phyloP scores from a whole-genome alignment of 2,329 filamentous ascomycete genomes.

The Elsinoe australis region DNA sequence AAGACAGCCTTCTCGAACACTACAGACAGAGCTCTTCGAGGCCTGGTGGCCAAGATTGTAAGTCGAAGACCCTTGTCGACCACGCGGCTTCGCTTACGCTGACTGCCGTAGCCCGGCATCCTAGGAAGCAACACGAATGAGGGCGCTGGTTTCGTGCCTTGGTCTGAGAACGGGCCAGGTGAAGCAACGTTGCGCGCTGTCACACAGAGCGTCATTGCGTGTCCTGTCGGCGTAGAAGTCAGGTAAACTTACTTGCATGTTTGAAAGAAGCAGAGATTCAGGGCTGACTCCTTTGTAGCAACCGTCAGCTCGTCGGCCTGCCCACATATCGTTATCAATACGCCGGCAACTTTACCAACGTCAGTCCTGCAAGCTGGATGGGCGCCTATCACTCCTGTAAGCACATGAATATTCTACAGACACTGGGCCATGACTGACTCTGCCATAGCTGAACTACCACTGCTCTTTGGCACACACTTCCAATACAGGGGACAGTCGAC shows the following conservation, averaged over 20 bases:
- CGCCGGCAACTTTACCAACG: constrained; percentile 36
- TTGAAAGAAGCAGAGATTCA: too few species aligned
- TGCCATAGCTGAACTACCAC: constrained; percentile 28
- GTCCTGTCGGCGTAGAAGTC: constrained; percentile 17
- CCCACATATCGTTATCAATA: constrained; percentile 36
- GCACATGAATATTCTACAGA: not conserved
- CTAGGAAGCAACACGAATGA: constrained; percentile 22
- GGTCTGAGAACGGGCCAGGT: constrained; percentile 18
- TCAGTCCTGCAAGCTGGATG: constrained; percentile 34
- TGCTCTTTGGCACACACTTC: constrained; percentile 35
- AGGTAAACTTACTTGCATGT: too few species aligned
- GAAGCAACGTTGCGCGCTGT: constrained; percentile 17
- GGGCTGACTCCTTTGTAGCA: too few species aligned
- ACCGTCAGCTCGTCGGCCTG: constrained; percentile 19
- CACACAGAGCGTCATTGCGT: constrained; percentile 19
- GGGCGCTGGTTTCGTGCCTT: constrained; percentile 22
- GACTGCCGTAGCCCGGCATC: constrained; percentile 19
- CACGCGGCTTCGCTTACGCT: not conserved
- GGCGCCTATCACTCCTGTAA: constrained; percentile 34
- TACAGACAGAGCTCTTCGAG: constrained; percentile 17
- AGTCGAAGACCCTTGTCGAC: not conserved
- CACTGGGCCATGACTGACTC: not conserved
- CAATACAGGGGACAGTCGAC: constrained; percentile 22
- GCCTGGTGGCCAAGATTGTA: constrained; percentile 20
- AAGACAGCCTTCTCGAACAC: constrained; percentile 20